These are phyloP conservation scores for Gossypium davidsonii DNA, from an alignment of 441 rosid genomes.

Conservation along the genomic window DNA sequence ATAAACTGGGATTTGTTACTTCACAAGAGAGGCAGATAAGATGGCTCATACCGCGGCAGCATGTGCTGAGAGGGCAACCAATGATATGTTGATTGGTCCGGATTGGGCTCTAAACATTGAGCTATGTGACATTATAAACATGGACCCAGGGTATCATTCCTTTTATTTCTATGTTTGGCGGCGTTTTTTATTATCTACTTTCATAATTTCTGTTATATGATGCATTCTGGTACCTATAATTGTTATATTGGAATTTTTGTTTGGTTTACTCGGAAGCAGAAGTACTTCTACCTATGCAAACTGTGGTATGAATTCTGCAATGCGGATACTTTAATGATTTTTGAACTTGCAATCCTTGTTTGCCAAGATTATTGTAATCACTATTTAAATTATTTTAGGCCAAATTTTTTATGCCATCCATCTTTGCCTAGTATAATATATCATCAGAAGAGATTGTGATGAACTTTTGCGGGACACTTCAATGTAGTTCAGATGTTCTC, in stretches of 20 bases:
- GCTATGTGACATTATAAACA: slow-evolving; percentile 81
- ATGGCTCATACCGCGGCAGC: slow-evolving; percentile 76
- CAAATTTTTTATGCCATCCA: neutral
- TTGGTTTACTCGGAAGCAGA: neutral
- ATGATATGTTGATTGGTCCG: slow-evolving; percentile 77
- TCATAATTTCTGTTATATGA: neutral
- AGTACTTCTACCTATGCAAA: neutral
- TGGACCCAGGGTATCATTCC: slow-evolving; percentile 72
- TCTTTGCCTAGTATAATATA: neutral
- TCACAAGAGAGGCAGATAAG: slow-evolving; percentile 6
- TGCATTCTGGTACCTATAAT: neutral
- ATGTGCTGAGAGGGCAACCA: slow-evolving; percentile 95
- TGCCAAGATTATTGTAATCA: neutral
- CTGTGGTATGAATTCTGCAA: neutral
- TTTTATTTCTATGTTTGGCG: neutral
- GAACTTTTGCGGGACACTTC: neutral
- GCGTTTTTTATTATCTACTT: neutral
- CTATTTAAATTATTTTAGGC: neutral
- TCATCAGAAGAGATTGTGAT: neutral
- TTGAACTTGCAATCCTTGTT: neutral
- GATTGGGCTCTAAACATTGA: slow-evolving; percentile 98
- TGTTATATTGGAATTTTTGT: neutral
- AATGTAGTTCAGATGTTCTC: neutral
- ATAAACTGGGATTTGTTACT: slow-evolving; percentile 13
- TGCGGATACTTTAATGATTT: neutral